Percentiles rank a stretch among this genome's conserved stretches.
phyloP scores from a whole-genome alignment of 805 yeast species.

The Starmerella bombicola region DNA sequence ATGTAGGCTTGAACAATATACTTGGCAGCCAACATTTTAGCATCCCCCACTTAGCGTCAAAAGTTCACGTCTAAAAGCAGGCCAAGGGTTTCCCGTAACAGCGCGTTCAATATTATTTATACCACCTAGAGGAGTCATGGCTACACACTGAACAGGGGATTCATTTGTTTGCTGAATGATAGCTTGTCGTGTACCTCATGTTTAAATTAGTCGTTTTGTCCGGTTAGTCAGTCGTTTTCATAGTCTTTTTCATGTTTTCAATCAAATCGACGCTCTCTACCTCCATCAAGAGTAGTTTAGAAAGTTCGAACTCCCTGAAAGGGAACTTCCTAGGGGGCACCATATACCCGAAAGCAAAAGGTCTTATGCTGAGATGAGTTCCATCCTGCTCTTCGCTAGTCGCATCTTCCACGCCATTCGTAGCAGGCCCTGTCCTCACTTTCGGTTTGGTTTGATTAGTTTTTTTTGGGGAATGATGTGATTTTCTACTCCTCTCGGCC shows the following conservation, averaged over 20 bases:
- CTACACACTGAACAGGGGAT: too few species aligned
- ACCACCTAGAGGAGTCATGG: too few species aligned
- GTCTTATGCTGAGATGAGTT: slow-evolving; percentile 11
- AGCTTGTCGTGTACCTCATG: too few species aligned
- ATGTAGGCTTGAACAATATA: background rate
- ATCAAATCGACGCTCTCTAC: slow-evolving; percentile 13
- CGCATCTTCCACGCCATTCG: background rate
- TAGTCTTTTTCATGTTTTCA: background rate
- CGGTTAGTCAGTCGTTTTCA: too few species aligned
- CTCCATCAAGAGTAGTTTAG: slow-evolving; percentile 8
- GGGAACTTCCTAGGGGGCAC: slow-evolving; percentile 16
- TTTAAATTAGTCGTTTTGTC: too few species aligned
- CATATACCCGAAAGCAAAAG: slow-evolving; percentile 17
- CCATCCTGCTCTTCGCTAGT: background rate
- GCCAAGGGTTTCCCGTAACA: too few species aligned
- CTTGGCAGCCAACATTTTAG: background rate
- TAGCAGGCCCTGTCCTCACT: slow-evolving; percentile 4
- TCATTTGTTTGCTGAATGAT: too few species aligned
- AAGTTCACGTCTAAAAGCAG: too few species aligned
- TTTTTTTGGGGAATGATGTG: background rate
- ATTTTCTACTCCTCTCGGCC: background rate
- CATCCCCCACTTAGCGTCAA: too few species aligned
- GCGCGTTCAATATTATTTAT: too few species aligned
- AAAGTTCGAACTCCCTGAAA: slow-evolving; percentile 16
- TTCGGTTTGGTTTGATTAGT: background rate